phyloP scores from a whole-genome alignment of 495 filamentous ascomycete genomes.

The Aspergillus mulundensis region DNA sequence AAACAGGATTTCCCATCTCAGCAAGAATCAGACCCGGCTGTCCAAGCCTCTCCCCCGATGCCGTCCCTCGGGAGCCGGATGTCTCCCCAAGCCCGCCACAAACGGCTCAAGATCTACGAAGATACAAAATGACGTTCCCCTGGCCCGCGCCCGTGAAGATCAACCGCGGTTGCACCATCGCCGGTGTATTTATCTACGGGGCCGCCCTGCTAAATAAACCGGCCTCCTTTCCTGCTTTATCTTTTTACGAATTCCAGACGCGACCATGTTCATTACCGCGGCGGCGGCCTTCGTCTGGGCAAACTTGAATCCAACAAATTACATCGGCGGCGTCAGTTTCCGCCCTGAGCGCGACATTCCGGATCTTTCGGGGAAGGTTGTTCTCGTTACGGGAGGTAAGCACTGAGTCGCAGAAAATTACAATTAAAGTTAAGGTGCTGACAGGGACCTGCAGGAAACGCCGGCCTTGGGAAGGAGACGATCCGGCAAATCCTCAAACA shows the following conservation, averaged over 20 bases:
- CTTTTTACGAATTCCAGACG: background rate
- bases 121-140: background rate
- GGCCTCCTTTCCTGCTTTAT: background rate
- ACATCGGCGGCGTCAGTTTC: slow-evolving; percentile 29
- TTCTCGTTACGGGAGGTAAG: slow-evolving; percentile 54
- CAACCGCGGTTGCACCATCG: background rate
- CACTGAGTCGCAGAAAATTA: too few species aligned
- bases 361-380: slow-evolving; percentile 47
- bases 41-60: background rate
- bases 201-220: background rate
- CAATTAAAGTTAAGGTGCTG: background rate
- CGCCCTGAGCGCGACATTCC: slow-evolving; percentile 48
- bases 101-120: background rate
- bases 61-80: background rate
- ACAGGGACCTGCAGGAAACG: slow-evolving; percentile 36
- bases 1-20: too few species aligned
- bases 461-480: slow-evolving; percentile 56
- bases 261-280: background rate
- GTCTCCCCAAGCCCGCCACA: background rate
- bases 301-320: slow-evolving; percentile 24
- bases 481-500: slow-evolving; percentile 52
- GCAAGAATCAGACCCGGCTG: too few species aligned
- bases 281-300: slow-evolving; percentile 25
- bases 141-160: background rate
- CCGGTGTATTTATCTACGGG: background rate